phyloP scores from a whole-genome alignment of 1,284 basidiomycete species.

The Takashimella tepidaria region DNA sequence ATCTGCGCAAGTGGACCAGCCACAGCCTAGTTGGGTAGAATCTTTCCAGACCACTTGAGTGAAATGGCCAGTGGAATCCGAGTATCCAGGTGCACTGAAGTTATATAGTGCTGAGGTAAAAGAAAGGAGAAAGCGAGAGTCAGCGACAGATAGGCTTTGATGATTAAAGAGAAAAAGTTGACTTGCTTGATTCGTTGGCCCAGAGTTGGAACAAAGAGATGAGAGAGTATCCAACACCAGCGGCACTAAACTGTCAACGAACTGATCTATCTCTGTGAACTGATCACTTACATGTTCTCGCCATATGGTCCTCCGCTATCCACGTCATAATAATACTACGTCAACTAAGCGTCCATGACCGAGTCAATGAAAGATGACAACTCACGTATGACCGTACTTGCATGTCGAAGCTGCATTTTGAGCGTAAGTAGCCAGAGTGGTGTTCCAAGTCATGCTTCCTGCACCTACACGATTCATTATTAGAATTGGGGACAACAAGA shows the following conservation, averaged over 20 bases:
- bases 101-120: conserved; percentile 1
- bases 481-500: too few relatives aligned
- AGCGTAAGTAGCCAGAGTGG: conserved; percentile 9
- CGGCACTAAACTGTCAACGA: not conserved
- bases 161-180: not conserved
- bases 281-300: conserved; percentile 1
- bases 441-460: conserved; percentile 13
- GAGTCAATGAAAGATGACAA: too few relatives aligned
- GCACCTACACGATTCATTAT: conserved; percentile 1
- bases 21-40: conserved; percentile 39
- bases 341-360: too few relatives aligned
- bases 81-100: conserved; percentile 30
- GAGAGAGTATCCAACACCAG: conserved; percentile 14
- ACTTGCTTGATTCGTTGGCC: conserved; percentile 35
- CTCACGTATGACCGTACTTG: conserved; percentile 13
- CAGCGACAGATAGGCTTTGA: not conserved
- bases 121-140: not conserved
- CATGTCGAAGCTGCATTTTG: conserved; percentile 6
- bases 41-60: conserved; percentile 45
- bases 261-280: too few relatives aligned
- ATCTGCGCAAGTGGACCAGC: conserved; percentile 20
- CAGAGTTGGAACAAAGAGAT: conserved; percentile 28
- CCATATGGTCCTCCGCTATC: not conserved
- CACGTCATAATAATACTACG: too few relatives aligned
- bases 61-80: conserved; percentile 31